Evolutionary conservation across 805 yeast species (phyloP).

Genomic region (Deakozyma indianensis): DNA sequence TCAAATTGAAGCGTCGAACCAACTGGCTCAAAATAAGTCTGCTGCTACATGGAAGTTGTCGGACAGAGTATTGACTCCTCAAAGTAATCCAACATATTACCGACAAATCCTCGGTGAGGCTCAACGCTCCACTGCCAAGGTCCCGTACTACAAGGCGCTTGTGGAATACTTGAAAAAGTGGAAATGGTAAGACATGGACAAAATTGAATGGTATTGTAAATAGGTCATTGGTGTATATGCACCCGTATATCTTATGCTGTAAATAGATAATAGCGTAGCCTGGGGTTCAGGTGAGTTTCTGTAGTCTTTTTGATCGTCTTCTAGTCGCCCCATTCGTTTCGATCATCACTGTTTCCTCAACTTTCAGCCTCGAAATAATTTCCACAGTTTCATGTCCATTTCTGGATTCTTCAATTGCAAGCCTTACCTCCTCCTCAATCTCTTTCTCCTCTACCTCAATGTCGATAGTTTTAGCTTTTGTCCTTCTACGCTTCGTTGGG

Average conservation of each 20-base stretch:
- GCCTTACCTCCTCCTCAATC: background rate
- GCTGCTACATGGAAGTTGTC: background rate
- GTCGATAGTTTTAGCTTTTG: background rate
- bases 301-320: no score
- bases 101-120: background rate
- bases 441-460: background rate
- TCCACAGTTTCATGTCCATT: no score
- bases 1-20: background rate
- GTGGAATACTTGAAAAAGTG: background rate
- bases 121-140: background rate
- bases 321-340: no score
- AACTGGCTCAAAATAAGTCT: background rate
- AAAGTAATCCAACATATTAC: background rate
- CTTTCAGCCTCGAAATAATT: no score
- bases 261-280: no score
- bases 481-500: background rate
- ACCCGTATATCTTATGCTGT: no score
- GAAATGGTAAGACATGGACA: background rate
- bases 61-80: background rate
- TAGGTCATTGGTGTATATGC: no score
- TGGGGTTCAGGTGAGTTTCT: no score
- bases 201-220: background rate
- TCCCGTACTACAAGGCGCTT: background rate
- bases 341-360: no score
- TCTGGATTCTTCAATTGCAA: no score